Conservation (phyloP, 352 stramenopile genomes). For the Thalassiosira sp. region DNA sequence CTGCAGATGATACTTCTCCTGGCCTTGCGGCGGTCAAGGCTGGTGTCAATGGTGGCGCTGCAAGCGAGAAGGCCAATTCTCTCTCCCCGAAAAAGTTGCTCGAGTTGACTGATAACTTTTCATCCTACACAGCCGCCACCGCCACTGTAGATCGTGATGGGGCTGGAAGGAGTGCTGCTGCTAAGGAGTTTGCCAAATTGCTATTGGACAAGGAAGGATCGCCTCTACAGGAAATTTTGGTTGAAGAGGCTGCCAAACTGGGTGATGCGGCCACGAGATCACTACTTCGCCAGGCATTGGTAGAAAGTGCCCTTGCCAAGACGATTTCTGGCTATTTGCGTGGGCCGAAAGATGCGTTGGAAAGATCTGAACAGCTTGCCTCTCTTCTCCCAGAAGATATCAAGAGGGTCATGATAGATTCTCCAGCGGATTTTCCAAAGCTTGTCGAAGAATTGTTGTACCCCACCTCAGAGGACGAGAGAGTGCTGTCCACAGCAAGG, state of each 20-base stretch:
- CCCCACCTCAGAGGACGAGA: constrained; percentile 62
- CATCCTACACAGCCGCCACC: constrained; percentile 74
- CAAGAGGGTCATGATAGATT: constrained; percentile 59
- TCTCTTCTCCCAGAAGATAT: constrained; percentile 54
- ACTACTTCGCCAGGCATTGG: constrained; percentile 51
- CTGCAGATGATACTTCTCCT: constrained; percentile 17
- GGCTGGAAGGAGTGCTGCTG: constrained; percentile 54
- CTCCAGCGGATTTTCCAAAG: constrained; percentile 56
- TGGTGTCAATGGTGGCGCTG: constrained; percentile 21
- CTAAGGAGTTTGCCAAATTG: constrained; percentile 67
- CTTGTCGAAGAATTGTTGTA: constrained; percentile 60
- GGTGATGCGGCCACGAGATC: constrained; percentile 63
- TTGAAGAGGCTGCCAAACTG: constrained; percentile 69
- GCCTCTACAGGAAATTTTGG: constrained; percentile 73
- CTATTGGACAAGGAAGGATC: constrained; percentile 69
- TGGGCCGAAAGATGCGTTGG: constrained; percentile 53
- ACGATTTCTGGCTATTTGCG: constrained; percentile 40
- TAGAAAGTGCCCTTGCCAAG: constrained; percentile 65
- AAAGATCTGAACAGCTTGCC: constrained; percentile 43
- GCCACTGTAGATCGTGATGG: constrained; percentile 68
- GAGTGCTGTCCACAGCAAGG: constrained; percentile 51
- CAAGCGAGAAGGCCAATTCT: constrained; percentile 3
- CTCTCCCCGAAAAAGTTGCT: constrained; percentile 71
- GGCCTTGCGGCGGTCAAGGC: constrained; percentile 42
- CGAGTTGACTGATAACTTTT: constrained; percentile 77